A percentile compares a stretch with the other conserved stretches of the same genome.
Conservation (phyloP, 2,329 filamentous ascomycete genomes). For the Fusarium tjaetaba region DNA sequence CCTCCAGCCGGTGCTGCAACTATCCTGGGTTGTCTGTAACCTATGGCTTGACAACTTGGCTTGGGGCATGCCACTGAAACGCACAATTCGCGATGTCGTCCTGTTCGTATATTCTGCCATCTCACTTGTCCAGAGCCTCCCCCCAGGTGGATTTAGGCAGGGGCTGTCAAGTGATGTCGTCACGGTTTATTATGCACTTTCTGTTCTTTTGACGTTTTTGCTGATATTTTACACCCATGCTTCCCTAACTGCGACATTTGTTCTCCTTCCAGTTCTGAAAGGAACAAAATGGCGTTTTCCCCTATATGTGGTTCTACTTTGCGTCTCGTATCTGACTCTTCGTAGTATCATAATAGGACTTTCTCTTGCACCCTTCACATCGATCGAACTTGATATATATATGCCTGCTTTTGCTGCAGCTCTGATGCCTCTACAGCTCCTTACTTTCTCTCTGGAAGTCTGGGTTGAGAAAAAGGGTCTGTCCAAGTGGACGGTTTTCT, state of each 20-base stretch:
- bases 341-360: background rate
- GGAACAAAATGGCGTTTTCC: fast-evolving
- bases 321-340: background rate
- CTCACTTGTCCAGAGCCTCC: background rate
- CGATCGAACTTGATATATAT: fast-evolving
- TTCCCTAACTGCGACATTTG: background rate
- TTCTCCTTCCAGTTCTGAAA: fast-evolving
- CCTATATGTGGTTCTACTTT: background rate
- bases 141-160: no score
- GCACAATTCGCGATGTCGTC: background rate
- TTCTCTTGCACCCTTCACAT: fast-evolving
- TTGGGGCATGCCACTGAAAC: background rate
- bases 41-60: fast-evolving
- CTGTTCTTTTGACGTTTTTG: no score
- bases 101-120: fast-evolving
- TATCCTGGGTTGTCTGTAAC: background rate
- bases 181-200: no score
- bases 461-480: background rate
- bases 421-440: fast-evolving
- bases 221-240: background rate
- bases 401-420: background rate
- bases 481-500: background rate
- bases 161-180: no score
- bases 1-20: fast-evolving
- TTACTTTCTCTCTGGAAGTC: background rate